phyloP scores from a whole-genome alignment of 2,329 filamentous ascomycete species.

The Fusarium armeniacum region DNA sequence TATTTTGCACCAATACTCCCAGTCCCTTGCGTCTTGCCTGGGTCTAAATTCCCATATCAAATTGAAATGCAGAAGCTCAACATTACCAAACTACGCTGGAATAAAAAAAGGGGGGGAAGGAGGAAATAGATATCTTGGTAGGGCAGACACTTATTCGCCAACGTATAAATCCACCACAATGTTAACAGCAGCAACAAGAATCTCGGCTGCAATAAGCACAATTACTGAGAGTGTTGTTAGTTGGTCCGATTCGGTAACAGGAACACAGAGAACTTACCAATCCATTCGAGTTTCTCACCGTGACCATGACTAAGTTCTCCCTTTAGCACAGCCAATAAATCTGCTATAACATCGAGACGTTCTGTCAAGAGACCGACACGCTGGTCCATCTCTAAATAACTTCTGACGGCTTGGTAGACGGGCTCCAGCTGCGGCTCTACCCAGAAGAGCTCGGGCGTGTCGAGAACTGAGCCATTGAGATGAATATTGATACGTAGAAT shows the following conservation, averaged over 20 bases:
- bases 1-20: slow-evolving; percentile 36
- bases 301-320: slow-evolving; percentile 95
- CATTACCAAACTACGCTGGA: slow-evolving; percentile 17
- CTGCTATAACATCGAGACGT: slow-evolving; percentile 87
- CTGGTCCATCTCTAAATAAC: slow-evolving; percentile 98
- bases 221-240: slow-evolving; percentile 73
- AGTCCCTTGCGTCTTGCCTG: slow-evolving; percentile 13
- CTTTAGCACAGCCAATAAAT: slow-evolving; percentile 91
- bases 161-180: slow-evolving; percentile 94
- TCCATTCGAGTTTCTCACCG: slow-evolving; percentile 90
- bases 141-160: slow-evolving; percentile 49
- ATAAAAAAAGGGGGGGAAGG: slow-evolving; percentile 1
- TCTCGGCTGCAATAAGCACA: slow-evolving; percentile 94
- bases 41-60: slow-evolving; percentile 9
- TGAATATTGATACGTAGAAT: slow-evolving; percentile 98
- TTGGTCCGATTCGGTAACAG: not conserved
- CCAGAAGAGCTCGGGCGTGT: slow-evolving; percentile 98
- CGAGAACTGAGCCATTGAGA: slow-evolving; percentile 94
- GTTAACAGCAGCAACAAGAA: slow-evolving; percentile 91
- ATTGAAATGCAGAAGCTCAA: slow-evolving; percentile 26
- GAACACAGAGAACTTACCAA: slow-evolving; percentile 72
- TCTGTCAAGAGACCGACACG: slow-evolving; percentile 90
- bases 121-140: not conserved
- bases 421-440: slow-evolving; percentile 96
- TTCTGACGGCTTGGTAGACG: slow-evolving; percentile 93